A percentile compares a stretch with the other conserved stretches of the same genome.
phyloP scores from a whole-genome alignment of 2,329 filamentous ascomycete genomes.

The Coniochaeta ligniaria region DNA sequence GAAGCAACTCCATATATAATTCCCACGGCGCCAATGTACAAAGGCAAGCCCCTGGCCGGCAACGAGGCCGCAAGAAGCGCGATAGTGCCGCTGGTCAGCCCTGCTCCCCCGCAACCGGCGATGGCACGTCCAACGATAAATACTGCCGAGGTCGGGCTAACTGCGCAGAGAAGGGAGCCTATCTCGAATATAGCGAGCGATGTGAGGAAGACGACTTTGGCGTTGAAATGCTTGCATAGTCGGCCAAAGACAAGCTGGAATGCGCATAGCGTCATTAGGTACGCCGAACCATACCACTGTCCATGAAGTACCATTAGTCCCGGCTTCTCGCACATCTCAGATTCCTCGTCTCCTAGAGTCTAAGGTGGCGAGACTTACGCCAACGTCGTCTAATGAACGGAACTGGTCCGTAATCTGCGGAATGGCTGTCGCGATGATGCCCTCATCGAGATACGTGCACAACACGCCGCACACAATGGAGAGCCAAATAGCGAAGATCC shows the following conservation, averaged over 20 bases:
- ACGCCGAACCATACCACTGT: constrained; percentile 15
- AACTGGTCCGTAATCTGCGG: constrained; percentile 17
- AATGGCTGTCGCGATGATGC: constrained; percentile 12
- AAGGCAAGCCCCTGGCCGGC: neutral
- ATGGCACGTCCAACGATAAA: constrained; percentile 1
- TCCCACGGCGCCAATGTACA: neutral
- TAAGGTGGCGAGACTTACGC: neutral
- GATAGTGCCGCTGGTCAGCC: too few relatives aligned
- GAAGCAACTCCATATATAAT: neutral
- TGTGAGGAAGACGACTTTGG: constrained; percentile 7
- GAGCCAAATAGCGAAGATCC: too few relatives aligned
- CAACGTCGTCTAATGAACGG: constrained; percentile 12
- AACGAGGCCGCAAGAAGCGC: neutral
- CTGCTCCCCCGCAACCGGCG: neutral
- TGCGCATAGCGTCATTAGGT: constrained; percentile 10
- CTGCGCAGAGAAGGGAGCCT: neutral
- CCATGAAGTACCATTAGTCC: too few relatives aligned
- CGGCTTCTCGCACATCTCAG: too few relatives aligned
- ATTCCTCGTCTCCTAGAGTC: too few relatives aligned
- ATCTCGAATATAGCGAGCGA: constrained; percentile 10
- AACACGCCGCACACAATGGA: too few relatives aligned
- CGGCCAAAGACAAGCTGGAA: constrained; percentile 11
- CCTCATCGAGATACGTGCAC: neutral
- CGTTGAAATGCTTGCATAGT: constrained; percentile 7
- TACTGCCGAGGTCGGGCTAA: neutral